phyloP scores from a whole-genome alignment of 805 yeast genomes.

The Sugiyamaella chiloensis region DNA sequence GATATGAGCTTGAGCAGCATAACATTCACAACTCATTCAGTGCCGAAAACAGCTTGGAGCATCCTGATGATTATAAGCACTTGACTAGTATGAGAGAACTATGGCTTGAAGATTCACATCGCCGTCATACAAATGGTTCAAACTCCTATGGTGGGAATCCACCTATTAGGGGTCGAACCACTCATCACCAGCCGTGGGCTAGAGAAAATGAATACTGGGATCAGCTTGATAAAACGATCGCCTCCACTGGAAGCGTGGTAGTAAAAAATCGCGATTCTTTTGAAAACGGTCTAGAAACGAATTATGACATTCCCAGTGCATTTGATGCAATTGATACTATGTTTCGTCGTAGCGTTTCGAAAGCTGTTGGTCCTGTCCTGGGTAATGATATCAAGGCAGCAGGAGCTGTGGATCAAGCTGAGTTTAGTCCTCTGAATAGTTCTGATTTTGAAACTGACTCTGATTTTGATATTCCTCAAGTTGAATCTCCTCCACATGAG shows the following conservation, averaged over 20 bases:
- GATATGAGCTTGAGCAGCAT: conserved; percentile 38
- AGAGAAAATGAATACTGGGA: conserved; percentile 11
- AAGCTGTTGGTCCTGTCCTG: too few species aligned
- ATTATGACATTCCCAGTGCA: conserved; percentile 17
- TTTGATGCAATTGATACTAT: conserved; percentile 18
- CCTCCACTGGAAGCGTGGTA: too few species aligned
- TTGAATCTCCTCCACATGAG: too few species aligned
- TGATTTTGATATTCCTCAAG: too few species aligned
- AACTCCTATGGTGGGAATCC: background rate
- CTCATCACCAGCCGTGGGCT: conserved; percentile 7
- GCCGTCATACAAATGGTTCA: conserved; percentile 14
- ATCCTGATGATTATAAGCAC: conserved; percentile 20
- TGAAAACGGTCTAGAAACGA: background rate
- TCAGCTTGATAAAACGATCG: background rate
- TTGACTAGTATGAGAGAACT: conserved; percentile 40
- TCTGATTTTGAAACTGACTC: too few species aligned
- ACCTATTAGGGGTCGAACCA: background rate
- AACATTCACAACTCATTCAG: conserved; percentile 50
- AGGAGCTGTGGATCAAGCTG: too few species aligned
- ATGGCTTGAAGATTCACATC: conserved; percentile 46
- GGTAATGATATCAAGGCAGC: too few species aligned
- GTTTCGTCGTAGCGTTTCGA: conserved; percentile 14
- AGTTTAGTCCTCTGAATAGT: too few species aligned
- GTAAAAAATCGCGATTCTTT: too few species aligned
- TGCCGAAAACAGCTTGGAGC: conserved; percentile 32